phyloP scores from a whole-genome alignment of 2,329 filamentous ascomycete species.

The Aureobasidium musti region DNA sequence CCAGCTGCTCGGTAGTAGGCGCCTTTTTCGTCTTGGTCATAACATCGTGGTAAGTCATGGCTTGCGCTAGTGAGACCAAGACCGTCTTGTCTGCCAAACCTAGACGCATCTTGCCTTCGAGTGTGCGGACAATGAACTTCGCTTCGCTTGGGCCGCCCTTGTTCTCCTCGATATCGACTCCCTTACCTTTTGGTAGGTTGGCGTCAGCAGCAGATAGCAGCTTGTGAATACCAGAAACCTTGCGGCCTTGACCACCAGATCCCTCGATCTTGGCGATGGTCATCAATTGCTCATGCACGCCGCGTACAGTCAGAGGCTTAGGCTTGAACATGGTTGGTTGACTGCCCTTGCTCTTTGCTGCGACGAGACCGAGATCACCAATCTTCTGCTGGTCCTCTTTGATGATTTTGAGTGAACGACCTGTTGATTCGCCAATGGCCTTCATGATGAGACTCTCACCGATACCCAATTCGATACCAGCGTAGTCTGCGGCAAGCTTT shows the following conservation, averaged over 20 bases:
- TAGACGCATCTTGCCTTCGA: constrained; percentile 91
- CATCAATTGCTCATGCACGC: constrained; percentile 85
- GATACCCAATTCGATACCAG: constrained; percentile 96
- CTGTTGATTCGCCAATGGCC: constrained; percentile 91
- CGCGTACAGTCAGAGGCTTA: constrained; percentile 81
- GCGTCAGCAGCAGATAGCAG: constrained; percentile 87
- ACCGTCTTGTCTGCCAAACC: constrained; percentile 92
- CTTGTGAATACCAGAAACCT: constrained; percentile 95
- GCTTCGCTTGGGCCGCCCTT: constrained; percentile 94
- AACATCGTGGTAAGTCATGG: constrained; percentile 80
- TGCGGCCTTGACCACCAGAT: constrained; percentile 83
- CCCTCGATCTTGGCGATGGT: constrained; percentile 84
- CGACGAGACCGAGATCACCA: constrained; percentile 90
- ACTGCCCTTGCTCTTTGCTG: constrained; percentile 90
- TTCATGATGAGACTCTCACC: constrained; percentile 99
- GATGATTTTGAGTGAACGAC: constrained; percentile 82
- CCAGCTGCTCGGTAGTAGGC: constrained; percentile 73
- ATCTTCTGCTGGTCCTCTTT: constrained; percentile 96
- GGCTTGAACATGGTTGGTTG: constrained; percentile 99
- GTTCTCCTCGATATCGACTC: constrained; percentile 81
- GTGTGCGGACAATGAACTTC: constrained; percentile 87
- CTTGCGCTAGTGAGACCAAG: constrained; percentile 84
- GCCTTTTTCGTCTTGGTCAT: constrained; percentile 66
- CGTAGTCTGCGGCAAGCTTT: constrained; percentile 94
- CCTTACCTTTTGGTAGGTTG: constrained; percentile 65